These are phyloP conservation scores for Biscogniauxia marginata DNA, from an alignment of 2,329 filamentous ascomycete species.

Conservation along the genomic window DNA sequence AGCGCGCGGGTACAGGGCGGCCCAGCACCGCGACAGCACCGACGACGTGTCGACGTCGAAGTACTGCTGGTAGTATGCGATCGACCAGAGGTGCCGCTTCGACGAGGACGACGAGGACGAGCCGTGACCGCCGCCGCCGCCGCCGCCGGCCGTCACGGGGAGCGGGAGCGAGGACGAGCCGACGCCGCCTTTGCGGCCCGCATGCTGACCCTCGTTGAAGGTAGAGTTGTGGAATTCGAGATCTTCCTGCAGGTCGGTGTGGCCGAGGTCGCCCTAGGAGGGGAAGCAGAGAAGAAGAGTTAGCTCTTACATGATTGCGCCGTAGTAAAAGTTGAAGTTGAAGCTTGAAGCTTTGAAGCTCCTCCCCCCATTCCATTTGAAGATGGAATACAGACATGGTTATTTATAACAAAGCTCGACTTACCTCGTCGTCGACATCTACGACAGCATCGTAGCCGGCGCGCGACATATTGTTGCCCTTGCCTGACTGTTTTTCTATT, in stretches of 20 bases:
- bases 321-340: constrained; percentile 7
- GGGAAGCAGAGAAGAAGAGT: constrained; percentile 2
- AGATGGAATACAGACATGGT: not conserved
- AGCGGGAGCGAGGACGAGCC: constrained; percentile 55
- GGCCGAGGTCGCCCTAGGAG: constrained; percentile 85
- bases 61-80: constrained; percentile 95
- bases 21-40: constrained; percentile 81
- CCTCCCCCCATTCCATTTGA: not conserved
- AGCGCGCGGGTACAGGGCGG: constrained; percentile 83
- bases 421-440: constrained; percentile 92
- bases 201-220: constrained; percentile 63
- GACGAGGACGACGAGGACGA: constrained; percentile 31
- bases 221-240: constrained; percentile 97
- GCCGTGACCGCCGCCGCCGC: constrained; percentile 31
- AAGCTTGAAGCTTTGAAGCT: not conserved
- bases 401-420: too few relatives aligned
- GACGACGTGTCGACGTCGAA: constrained; percentile 97
- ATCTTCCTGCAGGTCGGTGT: constrained; percentile 97
- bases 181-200: constrained; percentile 55
- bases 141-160: constrained; percentile 44
- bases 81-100: constrained; percentile 89
- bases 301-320: constrained; percentile 11
- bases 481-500: constrained; percentile 4
- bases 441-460: constrained; percentile 97
- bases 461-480: constrained; percentile 61